Conservation (phyloP, 768 basidiomycete genomes). For the Podaxis sp. region DNA sequence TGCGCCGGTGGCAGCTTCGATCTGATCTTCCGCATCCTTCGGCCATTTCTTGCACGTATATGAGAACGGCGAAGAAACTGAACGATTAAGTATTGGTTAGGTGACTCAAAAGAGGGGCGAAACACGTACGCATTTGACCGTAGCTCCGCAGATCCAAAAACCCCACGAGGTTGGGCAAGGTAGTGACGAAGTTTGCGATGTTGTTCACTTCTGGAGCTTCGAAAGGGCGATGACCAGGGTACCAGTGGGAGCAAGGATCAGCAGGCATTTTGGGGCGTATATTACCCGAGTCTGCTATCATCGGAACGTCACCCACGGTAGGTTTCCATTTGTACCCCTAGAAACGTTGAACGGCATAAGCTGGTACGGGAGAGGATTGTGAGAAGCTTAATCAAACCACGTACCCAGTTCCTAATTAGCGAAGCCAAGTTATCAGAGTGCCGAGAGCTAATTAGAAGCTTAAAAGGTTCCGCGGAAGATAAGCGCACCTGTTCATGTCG, state of each 20-base stretch:
- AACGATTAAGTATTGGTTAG: not conserved
- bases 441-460: not conserved
- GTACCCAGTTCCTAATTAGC: slow-evolving; percentile 56
- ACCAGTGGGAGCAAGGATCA: slow-evolving; percentile 74
- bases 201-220: slow-evolving; percentile 76
- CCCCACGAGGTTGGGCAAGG: slow-evolving; percentile 51
- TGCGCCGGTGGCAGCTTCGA: slow-evolving; percentile 71
- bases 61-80: slow-evolving; percentile 80
- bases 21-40: slow-evolving; percentile 71
- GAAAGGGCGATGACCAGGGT: slow-evolving; percentile 72
- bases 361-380: not conserved
- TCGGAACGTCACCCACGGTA: slow-evolving; percentile 19
- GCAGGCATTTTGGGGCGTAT: slow-evolving; percentile 27
- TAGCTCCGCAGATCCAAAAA: slow-evolving; percentile 82
- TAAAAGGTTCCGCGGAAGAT: not conserved
- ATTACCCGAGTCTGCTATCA: slow-evolving; percentile 16
- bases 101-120: not conserved
- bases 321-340: slow-evolving; percentile 75
- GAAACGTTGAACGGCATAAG: slow-evolving; percentile 1
- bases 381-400: slow-evolving; percentile 11
- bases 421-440: not conserved
- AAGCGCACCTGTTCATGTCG: slow-evolving; percentile 70
- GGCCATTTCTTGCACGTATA: slow-evolving; percentile 64
- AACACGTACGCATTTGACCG: slow-evolving; percentile 73
- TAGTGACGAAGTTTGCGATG: slow-evolving; percentile 65